A percentile compares a stretch with the other conserved stretches of the same genome.
These are phyloP conservation scores for Talaromyces piceae DNA, from an alignment of 2,329 filamentous ascomycete species.

Conservation along the genomic window DNA sequence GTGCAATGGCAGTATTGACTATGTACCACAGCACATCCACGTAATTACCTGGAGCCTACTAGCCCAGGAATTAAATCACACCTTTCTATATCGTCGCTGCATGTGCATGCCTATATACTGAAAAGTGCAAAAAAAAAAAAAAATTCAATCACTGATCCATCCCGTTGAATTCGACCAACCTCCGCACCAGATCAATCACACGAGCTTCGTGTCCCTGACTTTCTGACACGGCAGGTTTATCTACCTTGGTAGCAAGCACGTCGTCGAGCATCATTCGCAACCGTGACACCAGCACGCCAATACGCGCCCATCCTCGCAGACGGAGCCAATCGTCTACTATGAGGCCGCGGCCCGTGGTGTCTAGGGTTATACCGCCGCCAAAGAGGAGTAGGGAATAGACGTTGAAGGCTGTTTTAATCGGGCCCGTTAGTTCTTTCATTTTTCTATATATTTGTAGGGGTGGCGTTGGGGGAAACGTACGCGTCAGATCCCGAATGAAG, in stretches of 20 bases:
- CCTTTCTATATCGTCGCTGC: too few species aligned
- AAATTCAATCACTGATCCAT: slow-evolving; percentile 49
- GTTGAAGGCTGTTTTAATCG: slow-evolving; percentile 60
- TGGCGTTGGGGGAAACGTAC: slow-evolving; percentile 41
- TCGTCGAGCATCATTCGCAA: slow-evolving; percentile 81
- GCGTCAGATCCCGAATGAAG: slow-evolving; percentile 84
- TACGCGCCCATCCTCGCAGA: slow-evolving; percentile 85
- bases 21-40: too few species aligned
- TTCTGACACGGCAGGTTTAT: slow-evolving; percentile 51
- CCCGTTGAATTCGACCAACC: slow-evolving; percentile 83
- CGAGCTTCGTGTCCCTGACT: slow-evolving; percentile 18
- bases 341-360: slow-evolving; percentile 78
- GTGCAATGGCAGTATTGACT: too few species aligned
- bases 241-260: slow-evolving; percentile 71
- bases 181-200: slow-evolving; percentile 69
- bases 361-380: slow-evolving; percentile 73
- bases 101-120: too few species aligned
- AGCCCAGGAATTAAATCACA: neutral
- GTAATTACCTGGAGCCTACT: neutral
- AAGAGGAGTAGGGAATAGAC: slow-evolving; percentile 84
- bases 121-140: neutral
- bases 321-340: slow-evolving; percentile 86
- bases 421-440: neutral
- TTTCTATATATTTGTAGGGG: neutral
- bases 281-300: slow-evolving; percentile 80